These are phyloP conservation scores for Sesbania bispinosa DNA, from an alignment of 306 rosid genomes.

Conservation along the genomic window DNA sequence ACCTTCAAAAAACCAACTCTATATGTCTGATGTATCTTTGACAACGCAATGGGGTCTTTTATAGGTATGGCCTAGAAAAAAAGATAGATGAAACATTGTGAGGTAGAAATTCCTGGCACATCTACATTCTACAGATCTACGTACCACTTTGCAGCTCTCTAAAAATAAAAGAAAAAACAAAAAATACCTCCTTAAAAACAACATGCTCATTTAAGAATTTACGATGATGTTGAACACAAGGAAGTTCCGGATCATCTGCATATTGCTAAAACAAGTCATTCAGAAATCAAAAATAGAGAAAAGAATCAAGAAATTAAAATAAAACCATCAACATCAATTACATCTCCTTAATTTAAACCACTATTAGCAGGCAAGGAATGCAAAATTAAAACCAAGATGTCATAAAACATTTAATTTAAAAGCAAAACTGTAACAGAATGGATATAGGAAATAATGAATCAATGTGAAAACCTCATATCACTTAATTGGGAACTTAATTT, in stretches of 20 bases:
- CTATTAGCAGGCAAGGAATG: neutral
- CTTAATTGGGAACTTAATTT: neutral
- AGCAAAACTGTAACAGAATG: neutral
- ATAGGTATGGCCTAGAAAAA: constrained; percentile 82
- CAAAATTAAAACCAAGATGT: neutral
- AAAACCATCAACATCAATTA: constrained; percentile 9
- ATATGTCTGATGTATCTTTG: constrained; percentile 96
- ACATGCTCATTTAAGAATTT: constrained; percentile 81
- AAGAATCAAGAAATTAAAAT: constrained; percentile 13
- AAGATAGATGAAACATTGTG: neutral
- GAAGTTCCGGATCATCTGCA: constrained; percentile 89
- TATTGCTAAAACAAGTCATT: constrained; percentile 18
- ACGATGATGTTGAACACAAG: constrained; percentile 69
- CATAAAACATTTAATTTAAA: neutral
- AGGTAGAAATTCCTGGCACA: neutral
- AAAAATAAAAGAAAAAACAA: neutral
- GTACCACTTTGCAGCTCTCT: constrained; percentile 2
- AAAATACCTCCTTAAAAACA: constrained; percentile 86
- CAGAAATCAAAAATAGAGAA: constrained; percentile 13
- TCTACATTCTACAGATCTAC: constrained; percentile 8
- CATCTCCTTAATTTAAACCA: neutral
- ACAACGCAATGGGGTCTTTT: constrained; percentile 68
- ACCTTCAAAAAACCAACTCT: constrained; percentile 95
- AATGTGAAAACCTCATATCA: neutral
- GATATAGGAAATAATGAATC: neutral